Evolutionary conservation across 2,329 filamentous ascomycete species (phyloP), one percentile per base, ranked within the genome.

Genomic region (Calonectria pteridis): DNA sequence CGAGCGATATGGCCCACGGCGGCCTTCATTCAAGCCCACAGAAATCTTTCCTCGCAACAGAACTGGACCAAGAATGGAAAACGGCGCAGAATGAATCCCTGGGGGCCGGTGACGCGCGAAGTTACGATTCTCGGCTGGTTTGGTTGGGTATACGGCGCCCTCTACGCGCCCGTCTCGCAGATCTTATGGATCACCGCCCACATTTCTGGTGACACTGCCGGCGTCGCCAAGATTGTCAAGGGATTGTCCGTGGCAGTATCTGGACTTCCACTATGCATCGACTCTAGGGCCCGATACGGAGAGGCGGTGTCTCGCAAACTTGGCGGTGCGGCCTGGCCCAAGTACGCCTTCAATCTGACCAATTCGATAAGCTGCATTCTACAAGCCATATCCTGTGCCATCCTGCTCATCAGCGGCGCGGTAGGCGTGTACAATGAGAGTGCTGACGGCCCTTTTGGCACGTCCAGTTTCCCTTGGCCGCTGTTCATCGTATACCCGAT

Each of bases 181-280:
- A 37, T 37, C 20, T 6, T 62, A 10, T 62, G 55, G 55, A 40
- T 62, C n/a, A 10, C 23, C 33, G 33, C 23, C 23, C 55, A 62
- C 23, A 20, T 62, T 33, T 62, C 55, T 10, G 23, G n/a, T n/a
- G 55, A 62, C 4, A 62, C 55, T 18, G 35, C 55, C 23, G 33
- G 55, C 55, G 33, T 62, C 23, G 55, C 55, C 26, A 62, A 62
- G 33, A 62, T 62, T 11, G 35, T 62, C 55, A 62, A 62, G 55
- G 55, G 55, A 13, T 23, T 62, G 23, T 40, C 55, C 33, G 55
- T 62, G n/a, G 55, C 55, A 3, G 55, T 62, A 28, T 62, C 55
- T 6, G 55, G 55, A 7, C 55, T 62, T 14, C 55, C 55, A 6
- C 14, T 62, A n/a, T 62, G 33, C 35, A 62, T 62, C 23, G 55